Conservation (phyloP, 83 land plant genomes). For the Picea abies region DNA sequence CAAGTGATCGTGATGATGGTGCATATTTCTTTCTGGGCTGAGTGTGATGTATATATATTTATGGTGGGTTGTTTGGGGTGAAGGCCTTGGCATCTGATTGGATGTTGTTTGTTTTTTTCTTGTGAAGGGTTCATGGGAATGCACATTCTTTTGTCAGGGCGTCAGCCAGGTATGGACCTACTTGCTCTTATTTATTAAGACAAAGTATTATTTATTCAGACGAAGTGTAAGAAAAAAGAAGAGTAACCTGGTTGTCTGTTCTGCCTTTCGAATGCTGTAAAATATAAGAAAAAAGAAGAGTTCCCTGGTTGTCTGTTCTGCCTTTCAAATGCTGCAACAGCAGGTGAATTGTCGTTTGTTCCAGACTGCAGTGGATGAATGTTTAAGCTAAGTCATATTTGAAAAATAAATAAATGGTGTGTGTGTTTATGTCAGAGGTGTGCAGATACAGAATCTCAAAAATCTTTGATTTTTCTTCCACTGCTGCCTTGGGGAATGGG, state of each 20-base stretch:
- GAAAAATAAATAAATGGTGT: background rate
- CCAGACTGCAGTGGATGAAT: background rate
- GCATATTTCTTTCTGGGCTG: background rate
- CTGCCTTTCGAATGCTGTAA: background rate
- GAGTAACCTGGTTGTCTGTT: background rate
- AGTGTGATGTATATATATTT: background rate
- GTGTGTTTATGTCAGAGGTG: constrained; percentile 3
- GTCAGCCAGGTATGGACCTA: constrained; percentile 9
- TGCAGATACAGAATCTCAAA: constrained; percentile 11
- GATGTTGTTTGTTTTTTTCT: constrained; percentile 1
- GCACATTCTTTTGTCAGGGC: constrained; percentile 18
- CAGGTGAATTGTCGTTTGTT: constrained; percentile 9
- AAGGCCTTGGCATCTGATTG: constrained; percentile 10
- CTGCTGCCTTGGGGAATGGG: constrained; percentile 12
- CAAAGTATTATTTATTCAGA: too few relatives aligned
- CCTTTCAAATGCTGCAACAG: background rate
- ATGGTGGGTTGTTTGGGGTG: background rate
- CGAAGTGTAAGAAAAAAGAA: background rate
- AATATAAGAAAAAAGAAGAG: background rate
- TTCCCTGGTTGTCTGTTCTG: background rate
- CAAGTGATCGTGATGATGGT: background rate
- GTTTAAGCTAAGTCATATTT: background rate
- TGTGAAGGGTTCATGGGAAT: background rate
- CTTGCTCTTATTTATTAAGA: constrained; percentile 4
- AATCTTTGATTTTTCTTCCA: constrained; percentile 9